phyloP scores from a whole-genome alignment of 108 stramenopile genomes.

The Cyclotella sp. region DNA sequence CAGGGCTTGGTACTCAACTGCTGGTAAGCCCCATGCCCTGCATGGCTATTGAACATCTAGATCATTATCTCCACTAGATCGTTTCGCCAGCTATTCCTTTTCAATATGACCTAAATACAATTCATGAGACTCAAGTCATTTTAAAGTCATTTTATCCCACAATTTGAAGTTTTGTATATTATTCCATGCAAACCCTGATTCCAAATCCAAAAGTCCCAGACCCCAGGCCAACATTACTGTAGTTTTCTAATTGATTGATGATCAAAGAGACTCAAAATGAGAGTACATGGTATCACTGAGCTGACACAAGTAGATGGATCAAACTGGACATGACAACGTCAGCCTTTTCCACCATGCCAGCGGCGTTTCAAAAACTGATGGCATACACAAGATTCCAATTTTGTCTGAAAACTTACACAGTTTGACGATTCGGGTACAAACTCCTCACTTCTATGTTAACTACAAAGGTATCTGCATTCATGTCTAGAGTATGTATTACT shows the following conservation, averaged over 20 bases:
- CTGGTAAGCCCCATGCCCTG: neutral
- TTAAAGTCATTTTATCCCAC: too few relatives aligned
- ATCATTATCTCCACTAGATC: slow-evolving; percentile 15
- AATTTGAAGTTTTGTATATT: too few relatives aligned
- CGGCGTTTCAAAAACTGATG: slow-evolving; percentile 1
- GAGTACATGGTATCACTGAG: slow-evolving; percentile 21
- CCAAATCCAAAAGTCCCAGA: too few relatives aligned
- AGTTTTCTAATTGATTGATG: too few relatives aligned
- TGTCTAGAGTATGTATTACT: neutral
- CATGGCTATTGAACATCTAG: slow-evolving; percentile 5
- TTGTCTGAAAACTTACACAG: slow-evolving; percentile 15
- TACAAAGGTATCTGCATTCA: slow-evolving; percentile 19
- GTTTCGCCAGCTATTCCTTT: too few relatives aligned
- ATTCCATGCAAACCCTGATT: too few relatives aligned
- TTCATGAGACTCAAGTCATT: too few relatives aligned
- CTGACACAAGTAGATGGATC: slow-evolving; percentile 27
- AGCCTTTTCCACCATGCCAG: slow-evolving; percentile 14
- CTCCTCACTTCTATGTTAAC: slow-evolving; percentile 39
- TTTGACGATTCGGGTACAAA: slow-evolving; percentile 23
- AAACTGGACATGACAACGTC: slow-evolving; percentile 7
- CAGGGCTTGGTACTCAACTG: neutral
- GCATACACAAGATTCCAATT: slow-evolving; percentile 17
- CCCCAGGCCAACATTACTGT: slow-evolving; percentile 20
- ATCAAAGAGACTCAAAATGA: slow-evolving; percentile 16
- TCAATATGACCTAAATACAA: too few relatives aligned